These are phyloP conservation scores for Daldinia sp. DNA, from an alignment of 2,329 filamentous ascomycete species.

Conservation along the genomic window DNA sequence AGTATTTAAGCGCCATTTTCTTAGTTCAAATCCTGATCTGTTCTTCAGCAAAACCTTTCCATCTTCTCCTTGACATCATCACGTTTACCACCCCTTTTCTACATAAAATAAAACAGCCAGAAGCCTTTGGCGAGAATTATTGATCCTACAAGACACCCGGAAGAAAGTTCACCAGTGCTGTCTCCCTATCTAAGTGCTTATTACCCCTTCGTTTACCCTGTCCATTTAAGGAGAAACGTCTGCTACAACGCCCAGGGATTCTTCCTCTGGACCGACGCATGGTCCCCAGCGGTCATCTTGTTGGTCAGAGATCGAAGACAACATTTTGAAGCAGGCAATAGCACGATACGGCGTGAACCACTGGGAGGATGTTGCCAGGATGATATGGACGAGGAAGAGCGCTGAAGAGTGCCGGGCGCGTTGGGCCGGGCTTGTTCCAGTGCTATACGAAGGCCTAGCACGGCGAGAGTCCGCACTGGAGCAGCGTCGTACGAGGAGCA, in stretches of 20 bases:
- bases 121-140: background rate
- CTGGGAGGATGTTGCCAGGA: constrained; percentile 38
- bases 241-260: background rate
- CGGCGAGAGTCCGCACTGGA: constrained; percentile 1
- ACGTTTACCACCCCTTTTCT: background rate
- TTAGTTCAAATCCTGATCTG: background rate
- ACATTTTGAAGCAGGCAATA: constrained; percentile 36
- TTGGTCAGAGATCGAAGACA: constrained; percentile 41
- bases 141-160: background rate
- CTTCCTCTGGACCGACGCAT: background rate
- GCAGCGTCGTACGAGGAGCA: constrained; percentile 18
- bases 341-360: constrained; percentile 32
- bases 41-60: constrained; percentile 11
- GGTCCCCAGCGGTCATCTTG: background rate
- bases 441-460: constrained; percentile 23
- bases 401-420: constrained; percentile 34
- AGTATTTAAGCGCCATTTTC: constrained; percentile 16
- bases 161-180: too few relatives aligned
- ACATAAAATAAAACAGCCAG: background rate
- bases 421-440: constrained; percentile 36
- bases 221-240: constrained; percentile 1
- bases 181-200: background rate
- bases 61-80: constrained; percentile 19
- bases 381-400: constrained; percentile 31
- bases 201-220: background rate